Percentiles rank a stretch among this genome's conserved stretches.
These are phyloP conservation scores for Trematosphaeria pertusa DNA, from an alignment of 2,329 filamentous ascomycete species.

Conservation along the genomic window DNA sequence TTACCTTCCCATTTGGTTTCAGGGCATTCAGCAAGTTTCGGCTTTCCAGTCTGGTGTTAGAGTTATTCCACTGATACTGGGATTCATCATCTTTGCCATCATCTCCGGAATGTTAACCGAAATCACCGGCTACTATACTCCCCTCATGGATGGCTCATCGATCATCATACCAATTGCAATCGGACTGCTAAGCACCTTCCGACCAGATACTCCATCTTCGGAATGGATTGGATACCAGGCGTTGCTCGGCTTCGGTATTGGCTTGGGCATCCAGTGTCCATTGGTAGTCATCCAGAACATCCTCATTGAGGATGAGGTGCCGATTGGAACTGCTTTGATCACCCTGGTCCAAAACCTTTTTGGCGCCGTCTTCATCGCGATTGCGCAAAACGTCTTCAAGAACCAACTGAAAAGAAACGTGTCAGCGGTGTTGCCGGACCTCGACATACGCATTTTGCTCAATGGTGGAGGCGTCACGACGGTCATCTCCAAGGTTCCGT, in stretches of 20 bases:
- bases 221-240: constrained; percentile 45
- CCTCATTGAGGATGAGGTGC: constrained; percentile 46
- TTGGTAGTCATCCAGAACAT: constrained; percentile 50
- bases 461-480: constrained; percentile 25
- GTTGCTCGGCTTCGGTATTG: constrained; percentile 46
- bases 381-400: constrained; percentile 51
- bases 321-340: constrained; percentile 42
- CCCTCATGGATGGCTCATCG: constrained; percentile 48
- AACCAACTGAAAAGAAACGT: constrained; percentile 27
- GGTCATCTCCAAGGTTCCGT: constrained; percentile 18
- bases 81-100: constrained; percentile 28
- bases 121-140: constrained; percentile 52
- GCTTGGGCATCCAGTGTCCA: constrained; percentile 52
- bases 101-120: constrained; percentile 44
- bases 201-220: constrained; percentile 28
- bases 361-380: constrained; percentile 55
- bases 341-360: constrained; percentile 56
- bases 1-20: constrained; percentile 40
- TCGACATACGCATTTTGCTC: constrained; percentile 11
- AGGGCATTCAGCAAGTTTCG: constrained; percentile 31
- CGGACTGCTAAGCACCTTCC: constrained; percentile 52
- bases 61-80: constrained; percentile 30
- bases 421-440: constrained; percentile 25
- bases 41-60: constrained; percentile 33
- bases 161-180: constrained; percentile 51